A percentile compares a stretch with the other conserved stretches of the same genome.
These are phyloP conservation scores for Pyronema domesticum DNA, from an alignment of 495 filamentous ascomycete genomes.

Conservation along the genomic window DNA sequence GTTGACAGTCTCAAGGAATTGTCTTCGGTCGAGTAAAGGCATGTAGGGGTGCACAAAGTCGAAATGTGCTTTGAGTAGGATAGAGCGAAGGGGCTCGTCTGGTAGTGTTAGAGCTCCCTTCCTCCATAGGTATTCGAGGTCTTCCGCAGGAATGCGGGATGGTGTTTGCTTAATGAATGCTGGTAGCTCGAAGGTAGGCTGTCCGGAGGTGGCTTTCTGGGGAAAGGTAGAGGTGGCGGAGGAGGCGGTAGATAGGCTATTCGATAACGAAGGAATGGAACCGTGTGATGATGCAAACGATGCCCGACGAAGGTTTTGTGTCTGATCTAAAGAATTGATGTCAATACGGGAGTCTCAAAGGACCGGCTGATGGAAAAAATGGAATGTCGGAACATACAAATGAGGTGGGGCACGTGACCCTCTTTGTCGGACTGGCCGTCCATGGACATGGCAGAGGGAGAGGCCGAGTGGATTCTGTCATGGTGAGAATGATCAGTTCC, in stretches of 20 bases:
- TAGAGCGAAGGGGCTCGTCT: slow-evolving; percentile 46
- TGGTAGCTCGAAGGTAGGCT: slow-evolving; percentile 35
- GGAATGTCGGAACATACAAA: slow-evolving; percentile 34
- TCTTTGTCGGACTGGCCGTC: slow-evolving; percentile 22
- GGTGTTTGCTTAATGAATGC: slow-evolving; percentile 60
- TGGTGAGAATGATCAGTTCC: slow-evolving; percentile 2
- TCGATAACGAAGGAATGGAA: slow-evolving; percentile 27
- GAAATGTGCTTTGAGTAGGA: slow-evolving; percentile 54
- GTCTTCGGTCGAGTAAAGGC: slow-evolving; percentile 63
- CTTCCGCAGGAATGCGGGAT: slow-evolving; percentile 46
- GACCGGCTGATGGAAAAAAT: not conserved
- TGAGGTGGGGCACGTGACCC: slow-evolving; percentile 41
- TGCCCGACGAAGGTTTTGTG: slow-evolving; percentile 30
- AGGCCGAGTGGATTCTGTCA: slow-evolving; percentile 9
- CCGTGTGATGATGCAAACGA: slow-evolving; percentile 34
- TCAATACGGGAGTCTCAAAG: not conserved
- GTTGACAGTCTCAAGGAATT: slow-evolving; percentile 50
- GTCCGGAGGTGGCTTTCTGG: slow-evolving; percentile 28
- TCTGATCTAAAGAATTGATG: slow-evolving; percentile 16
- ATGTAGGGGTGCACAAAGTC: slow-evolving; percentile 80
- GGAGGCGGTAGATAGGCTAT: slow-evolving; percentile 26
- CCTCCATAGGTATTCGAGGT: slow-evolving; percentile 52
- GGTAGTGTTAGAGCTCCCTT: slow-evolving; percentile 64
- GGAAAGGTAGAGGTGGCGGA: slow-evolving; percentile 27
- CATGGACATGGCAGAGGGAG: slow-evolving; percentile 16